Evolutionary conservation across 2,329 filamentous ascomycete genomes (phyloP).

Genomic region (Fusarium sp.): DNA sequence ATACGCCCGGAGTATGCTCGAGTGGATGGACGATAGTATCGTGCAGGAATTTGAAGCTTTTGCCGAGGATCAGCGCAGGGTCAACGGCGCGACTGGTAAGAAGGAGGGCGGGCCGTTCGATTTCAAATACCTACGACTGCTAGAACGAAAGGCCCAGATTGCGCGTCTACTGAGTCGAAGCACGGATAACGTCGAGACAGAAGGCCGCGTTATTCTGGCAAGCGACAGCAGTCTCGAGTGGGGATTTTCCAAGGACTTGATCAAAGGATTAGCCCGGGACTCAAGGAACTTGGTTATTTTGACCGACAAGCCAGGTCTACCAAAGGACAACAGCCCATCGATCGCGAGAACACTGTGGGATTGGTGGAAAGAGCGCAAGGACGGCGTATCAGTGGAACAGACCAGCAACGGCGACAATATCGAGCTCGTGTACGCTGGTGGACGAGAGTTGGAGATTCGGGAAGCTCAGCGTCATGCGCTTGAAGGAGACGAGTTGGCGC

Average conservation of each 20-base stretch:
- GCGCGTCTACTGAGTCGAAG: constrained; percentile 70
- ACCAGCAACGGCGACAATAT: constrained; percentile 65
- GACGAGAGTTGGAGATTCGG: constrained; percentile 68
- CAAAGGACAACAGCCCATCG: constrained; percentile 58
- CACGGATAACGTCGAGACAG: constrained; percentile 54
- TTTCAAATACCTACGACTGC: constrained; percentile 83
- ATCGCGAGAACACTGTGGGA: constrained; percentile 83
- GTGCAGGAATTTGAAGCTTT: constrained; percentile 89
- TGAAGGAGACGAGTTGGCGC: constrained; percentile 77
- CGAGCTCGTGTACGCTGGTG: constrained; percentile 74
- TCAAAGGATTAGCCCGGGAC: constrained; percentile 79
- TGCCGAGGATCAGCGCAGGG: constrained; percentile 62
- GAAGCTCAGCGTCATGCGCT: constrained; percentile 73
- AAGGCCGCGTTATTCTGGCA: constrained; percentile 83
- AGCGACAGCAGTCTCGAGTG: constrained; percentile 92
- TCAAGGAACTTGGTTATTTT: constrained; percentile 86
- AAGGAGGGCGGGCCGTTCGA: constrained; percentile 82
- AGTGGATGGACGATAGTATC: constrained; percentile 99
- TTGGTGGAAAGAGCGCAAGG: constrained; percentile 76
- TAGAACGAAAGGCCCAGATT: constrained; percentile 85
- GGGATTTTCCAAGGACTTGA: constrained; percentile 88
- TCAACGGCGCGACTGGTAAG: constrained; percentile 60
- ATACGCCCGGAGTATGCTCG: constrained; percentile 93
- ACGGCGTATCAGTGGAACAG: constrained; percentile 70
- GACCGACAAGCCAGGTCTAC: constrained; percentile 75